phyloP scores from a whole-genome alignment of 495 filamentous ascomycete species.

The Hyaloscypha hepaticicola region DNA sequence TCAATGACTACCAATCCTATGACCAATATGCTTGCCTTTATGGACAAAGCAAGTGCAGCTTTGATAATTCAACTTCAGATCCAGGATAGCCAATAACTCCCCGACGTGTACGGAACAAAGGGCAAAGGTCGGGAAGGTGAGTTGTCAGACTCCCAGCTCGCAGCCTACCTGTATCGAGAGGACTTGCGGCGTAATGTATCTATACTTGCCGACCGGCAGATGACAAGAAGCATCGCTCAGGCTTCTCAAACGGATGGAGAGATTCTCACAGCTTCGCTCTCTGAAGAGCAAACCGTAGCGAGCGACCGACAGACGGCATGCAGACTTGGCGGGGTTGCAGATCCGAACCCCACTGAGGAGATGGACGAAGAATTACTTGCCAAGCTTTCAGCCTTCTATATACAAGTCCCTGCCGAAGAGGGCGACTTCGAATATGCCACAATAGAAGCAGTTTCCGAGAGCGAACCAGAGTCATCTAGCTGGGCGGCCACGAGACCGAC shows the following conservation, averaged over 20 bases:
- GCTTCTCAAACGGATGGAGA: slow-evolving; percentile 34
- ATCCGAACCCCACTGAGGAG: slow-evolving; percentile 4
- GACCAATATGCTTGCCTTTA: neutral
- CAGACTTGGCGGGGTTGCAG: slow-evolving; percentile 15
- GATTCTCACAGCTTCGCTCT: slow-evolving; percentile 24
- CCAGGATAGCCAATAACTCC: slow-evolving; percentile 32
- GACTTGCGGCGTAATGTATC: slow-evolving; percentile 30
- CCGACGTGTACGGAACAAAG: slow-evolving; percentile 24
- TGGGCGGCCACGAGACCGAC: too few relatives aligned
- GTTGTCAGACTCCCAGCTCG: slow-evolving; percentile 34
- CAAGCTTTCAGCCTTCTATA: slow-evolving; percentile 27
- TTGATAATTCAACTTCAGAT: slow-evolving; percentile 31
- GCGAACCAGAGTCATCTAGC: slow-evolving; percentile 15
- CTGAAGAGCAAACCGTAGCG: slow-evolving; percentile 26
- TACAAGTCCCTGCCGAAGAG: slow-evolving; percentile 8
- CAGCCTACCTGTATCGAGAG: slow-evolving; percentile 30
- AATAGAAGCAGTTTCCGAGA: neutral
- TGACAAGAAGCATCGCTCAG: slow-evolving; percentile 35
- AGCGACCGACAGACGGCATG: slow-evolving; percentile 30
- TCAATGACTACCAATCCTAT: neutral
- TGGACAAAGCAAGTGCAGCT: slow-evolving; percentile 13
- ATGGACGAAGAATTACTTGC: slow-evolving; percentile 27
- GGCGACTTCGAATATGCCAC: neutral
- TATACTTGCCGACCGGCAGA: slow-evolving; percentile 30
- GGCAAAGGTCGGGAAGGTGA: slow-evolving; percentile 35